phyloP scores from a whole-genome alignment of 345 rosid species.

The Salix suchowensis region DNA sequence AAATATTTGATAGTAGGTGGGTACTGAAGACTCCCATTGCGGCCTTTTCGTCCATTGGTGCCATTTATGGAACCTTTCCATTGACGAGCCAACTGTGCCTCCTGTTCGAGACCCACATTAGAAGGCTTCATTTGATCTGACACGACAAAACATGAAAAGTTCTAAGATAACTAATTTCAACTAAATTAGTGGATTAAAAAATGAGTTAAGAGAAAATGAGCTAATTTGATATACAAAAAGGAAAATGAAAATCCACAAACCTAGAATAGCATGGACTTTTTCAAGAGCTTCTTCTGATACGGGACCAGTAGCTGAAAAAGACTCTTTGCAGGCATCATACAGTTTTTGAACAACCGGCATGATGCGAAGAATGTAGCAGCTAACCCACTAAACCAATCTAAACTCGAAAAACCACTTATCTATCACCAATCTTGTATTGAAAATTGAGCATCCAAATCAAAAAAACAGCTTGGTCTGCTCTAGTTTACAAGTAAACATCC shows the following conservation, averaged over 20 bases:
- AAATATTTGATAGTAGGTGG: slow-evolving; percentile 72
- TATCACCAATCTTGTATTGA: neutral
- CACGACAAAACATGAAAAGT: slow-evolving; percentile 19
- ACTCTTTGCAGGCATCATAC: slow-evolving; percentile 63
- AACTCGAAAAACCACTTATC: neutral
- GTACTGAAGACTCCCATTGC: slow-evolving; percentile 63
- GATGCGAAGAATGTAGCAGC: slow-evolving; percentile 13
- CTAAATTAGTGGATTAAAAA: neutral
- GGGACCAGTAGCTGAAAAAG: slow-evolving; percentile 68
- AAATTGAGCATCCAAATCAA: slow-evolving; percentile 11
- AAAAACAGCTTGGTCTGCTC: slow-evolving; percentile 1
- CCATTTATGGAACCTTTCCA: slow-evolving; percentile 49
- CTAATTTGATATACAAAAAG: neutral
- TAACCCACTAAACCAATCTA: slow-evolving; percentile 5
- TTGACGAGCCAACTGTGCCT: slow-evolving; percentile 68
- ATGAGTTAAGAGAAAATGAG: neutral
- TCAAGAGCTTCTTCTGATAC: slow-evolving; percentile 71
- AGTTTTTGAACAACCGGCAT: slow-evolving; percentile 51
- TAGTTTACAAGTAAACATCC: slow-evolving; percentile 14
- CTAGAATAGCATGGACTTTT: slow-evolving; percentile 59
- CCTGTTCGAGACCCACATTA: slow-evolving; percentile 93
- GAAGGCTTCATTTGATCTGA: slow-evolving; percentile 96
- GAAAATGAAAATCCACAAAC: slow-evolving; percentile 23
- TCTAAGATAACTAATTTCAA: neutral
- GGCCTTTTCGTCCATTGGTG: slow-evolving; percentile 29